Evolutionary conservation across 192 early-diverging fungal species (phyloP).

Genomic region (Backusella liffmaniae): DNA sequence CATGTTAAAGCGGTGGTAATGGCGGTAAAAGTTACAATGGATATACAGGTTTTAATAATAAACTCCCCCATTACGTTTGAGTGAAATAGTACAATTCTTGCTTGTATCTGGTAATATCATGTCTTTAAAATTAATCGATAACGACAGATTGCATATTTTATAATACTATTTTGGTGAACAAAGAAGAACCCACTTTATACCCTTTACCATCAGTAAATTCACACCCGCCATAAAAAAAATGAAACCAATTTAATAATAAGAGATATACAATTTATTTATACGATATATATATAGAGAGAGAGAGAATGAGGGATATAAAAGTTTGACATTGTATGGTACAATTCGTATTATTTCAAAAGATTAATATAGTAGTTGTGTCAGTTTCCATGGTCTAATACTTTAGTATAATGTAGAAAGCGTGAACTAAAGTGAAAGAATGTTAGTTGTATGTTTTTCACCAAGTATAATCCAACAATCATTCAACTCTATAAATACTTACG

Average conservation of each 20-base stretch:
- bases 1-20: neutral
- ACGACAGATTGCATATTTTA: too few relatives aligned
- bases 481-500: conserved; percentile 3
- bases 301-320: neutral
- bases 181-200: too few relatives aligned
- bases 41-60: too few relatives aligned
- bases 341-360: neutral
- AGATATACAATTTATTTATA: neutral
- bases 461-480: neutral
- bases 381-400: conserved; percentile 12
- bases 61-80: too few relatives aligned
- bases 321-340: conserved; percentile 1
- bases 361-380: too few relatives aligned
- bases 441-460: neutral
- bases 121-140: neutral
- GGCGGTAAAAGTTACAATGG: neutral
- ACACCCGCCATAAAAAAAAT: neutral
- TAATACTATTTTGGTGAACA: too few relatives aligned
- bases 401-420: conserved; percentile 22
- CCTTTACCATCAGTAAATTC: neutral
- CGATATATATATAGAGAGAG: neutral
- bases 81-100: too few relatives aligned
- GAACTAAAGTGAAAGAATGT: conserved; percentile 10
- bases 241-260: conserved; percentile 5
- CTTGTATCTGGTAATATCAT: too few relatives aligned